phyloP scores from a whole-genome alignment of 2,329 filamentous ascomycete species.

The Pseudogymnoascus sp. region DNA sequence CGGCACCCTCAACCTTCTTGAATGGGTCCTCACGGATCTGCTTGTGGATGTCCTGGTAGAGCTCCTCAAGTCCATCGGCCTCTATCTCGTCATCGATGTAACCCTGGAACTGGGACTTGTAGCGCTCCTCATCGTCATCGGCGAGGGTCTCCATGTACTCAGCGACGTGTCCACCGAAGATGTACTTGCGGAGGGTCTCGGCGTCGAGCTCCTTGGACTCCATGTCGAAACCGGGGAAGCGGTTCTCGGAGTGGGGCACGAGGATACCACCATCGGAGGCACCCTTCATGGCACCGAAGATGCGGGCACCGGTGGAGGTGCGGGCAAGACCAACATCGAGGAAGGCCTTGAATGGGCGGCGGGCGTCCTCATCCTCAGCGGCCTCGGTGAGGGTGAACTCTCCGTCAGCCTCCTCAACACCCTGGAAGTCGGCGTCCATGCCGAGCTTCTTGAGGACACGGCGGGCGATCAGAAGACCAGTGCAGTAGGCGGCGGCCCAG shows the following conservation, averaged over 20 bases:
- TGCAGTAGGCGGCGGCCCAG: constrained; percentile 97
- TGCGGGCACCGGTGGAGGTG: constrained; percentile 95
- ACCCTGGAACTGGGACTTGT: constrained; percentile 95
- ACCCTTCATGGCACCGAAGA: constrained; percentile 99
- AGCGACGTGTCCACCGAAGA: constrained; percentile 94
- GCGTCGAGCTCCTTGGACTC: constrained; percentile 97
- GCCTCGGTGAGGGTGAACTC: constrained; percentile 96
- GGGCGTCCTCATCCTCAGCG: constrained; percentile 71
- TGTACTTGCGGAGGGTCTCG: constrained; percentile 97
- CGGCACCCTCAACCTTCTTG: constrained; percentile 73
- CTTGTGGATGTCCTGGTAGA: constrained; percentile 91
- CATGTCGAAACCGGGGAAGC: constrained; percentile 97
- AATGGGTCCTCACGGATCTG: constrained; percentile 96
- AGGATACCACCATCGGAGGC: constrained; percentile 96
- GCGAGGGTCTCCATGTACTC: constrained; percentile 99
- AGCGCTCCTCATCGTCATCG: constrained; percentile 99
- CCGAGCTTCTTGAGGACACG: constrained; percentile 96
- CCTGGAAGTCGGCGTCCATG: constrained; percentile 83
- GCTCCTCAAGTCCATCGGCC: constrained; percentile 92
- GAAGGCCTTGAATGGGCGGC: constrained; percentile 98
- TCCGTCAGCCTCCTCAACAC: constrained; percentile 94
- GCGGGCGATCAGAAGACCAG: constrained; percentile 92
- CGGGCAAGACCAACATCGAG: constrained; percentile 95
- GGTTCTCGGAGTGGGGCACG: constrained; percentile 97
- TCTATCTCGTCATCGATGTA: constrained; percentile 97